A percentile compares a stretch with the other conserved stretches of the same genome.
Conservation (phyloP, 163 green algal genomes). For the Coccomyxa subellipsoidea region DNA sequence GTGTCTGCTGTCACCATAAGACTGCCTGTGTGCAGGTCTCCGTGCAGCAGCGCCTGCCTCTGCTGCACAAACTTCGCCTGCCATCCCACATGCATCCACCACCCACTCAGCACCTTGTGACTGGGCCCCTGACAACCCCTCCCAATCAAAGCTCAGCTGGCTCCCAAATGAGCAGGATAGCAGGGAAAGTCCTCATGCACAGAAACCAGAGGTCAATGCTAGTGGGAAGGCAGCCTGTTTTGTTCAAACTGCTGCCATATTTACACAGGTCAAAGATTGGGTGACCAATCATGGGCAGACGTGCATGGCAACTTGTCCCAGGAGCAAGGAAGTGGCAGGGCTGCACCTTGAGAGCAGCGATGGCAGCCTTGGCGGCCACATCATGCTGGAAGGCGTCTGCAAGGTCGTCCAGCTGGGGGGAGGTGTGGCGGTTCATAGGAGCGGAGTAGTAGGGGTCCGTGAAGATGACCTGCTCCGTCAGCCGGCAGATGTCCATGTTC, state of each 20-base stretch:
- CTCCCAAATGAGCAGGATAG: too few species aligned
- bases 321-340: not conserved
- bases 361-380: conserved; percentile 49
- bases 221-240: too few species aligned
- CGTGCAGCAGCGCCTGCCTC: conserved; percentile 88
- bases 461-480: conserved; percentile 95
- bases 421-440: conserved; percentile 73
- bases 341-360: conserved; percentile 56
- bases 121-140: too few species aligned
- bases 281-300: too few species aligned
- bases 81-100: conserved; percentile 12
- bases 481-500: conserved; percentile 87
- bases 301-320: too few species aligned
- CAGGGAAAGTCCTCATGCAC: too few species aligned
- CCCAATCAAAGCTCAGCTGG: too few species aligned
- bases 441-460: conserved; percentile 64
- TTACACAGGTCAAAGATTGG: too few species aligned
- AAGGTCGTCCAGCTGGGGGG: conserved; percentile 78
- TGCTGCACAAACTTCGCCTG: conserved; percentile 69
- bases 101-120: not conserved
- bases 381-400: conserved; percentile 68
- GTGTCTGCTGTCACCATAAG: conserved; percentile 73
- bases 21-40: conserved; percentile 95
- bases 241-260: too few species aligned
- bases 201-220: too few species aligned